A percentile compares a stretch with the other conserved stretches of the same genome.
These are phyloP conservation scores for Gaeumannomyces sp. DNA, from an alignment of 2,329 filamentous ascomycete species.

Conservation along the genomic window DNA sequence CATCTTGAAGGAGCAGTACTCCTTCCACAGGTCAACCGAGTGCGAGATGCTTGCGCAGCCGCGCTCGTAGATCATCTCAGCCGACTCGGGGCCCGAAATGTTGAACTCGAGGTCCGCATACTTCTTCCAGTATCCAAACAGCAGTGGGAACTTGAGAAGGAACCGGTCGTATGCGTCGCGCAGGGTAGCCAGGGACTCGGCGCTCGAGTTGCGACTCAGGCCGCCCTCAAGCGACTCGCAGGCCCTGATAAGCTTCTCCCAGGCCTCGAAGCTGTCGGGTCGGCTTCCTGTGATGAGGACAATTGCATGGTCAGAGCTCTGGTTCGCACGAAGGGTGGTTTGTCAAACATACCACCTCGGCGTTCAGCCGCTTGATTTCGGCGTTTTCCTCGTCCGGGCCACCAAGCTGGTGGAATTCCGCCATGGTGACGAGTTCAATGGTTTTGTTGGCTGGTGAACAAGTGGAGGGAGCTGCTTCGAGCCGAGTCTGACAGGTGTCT, in stretches of 20 bases:
- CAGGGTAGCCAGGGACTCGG: conserved; percentile 81
- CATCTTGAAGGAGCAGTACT: conserved; percentile 97
- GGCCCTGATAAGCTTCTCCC: conserved; percentile 85
- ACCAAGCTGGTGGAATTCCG: conserved; percentile 64
- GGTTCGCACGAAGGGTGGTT: not conserved
- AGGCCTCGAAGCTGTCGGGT: conserved; percentile 87
- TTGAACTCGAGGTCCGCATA: conserved; percentile 97
- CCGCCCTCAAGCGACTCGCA: conserved; percentile 85
- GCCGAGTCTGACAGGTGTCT: not conserved
- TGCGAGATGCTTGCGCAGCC: conserved; percentile 88
- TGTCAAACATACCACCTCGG: conserved; percentile 61
- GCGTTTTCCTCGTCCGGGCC: conserved; percentile 74
- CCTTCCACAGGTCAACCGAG: conserved; percentile 94
- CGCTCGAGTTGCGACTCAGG: conserved; percentile 92
- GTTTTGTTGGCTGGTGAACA: not conserved
- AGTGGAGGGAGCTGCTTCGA: not conserved
- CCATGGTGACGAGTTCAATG: conserved; percentile 44
- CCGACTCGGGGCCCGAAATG: conserved; percentile 92
- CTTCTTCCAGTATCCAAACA: conserved; percentile 99
- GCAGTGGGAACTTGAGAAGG: conserved; percentile 85
- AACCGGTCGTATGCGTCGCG: conserved; percentile 89
- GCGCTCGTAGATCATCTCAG: conserved; percentile 96
- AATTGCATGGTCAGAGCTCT: not conserved
- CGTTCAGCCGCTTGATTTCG: conserved; percentile 72
- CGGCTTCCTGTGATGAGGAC: conserved; percentile 41